Evolutionary conservation across 352 stramenopile species (phyloP), one percentile per base, ranked within the genome.

Genomic region (Phytophthora pluvialis): DNA sequence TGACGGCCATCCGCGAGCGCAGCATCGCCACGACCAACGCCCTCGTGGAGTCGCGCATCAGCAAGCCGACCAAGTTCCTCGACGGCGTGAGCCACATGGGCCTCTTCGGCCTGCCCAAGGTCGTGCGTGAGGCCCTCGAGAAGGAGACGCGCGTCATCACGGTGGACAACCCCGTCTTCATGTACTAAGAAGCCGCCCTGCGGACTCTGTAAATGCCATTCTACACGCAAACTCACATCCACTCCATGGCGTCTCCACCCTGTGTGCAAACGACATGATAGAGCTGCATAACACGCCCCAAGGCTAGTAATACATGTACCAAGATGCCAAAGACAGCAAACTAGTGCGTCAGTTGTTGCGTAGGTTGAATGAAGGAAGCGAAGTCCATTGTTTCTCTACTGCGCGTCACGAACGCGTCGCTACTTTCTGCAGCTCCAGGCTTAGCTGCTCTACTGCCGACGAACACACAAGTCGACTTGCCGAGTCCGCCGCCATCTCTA

Each of bases 161-260:
- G 25, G 83, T 97, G 43, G 94, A 95, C 53, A 98, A 98, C 82
- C 96, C 96, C 42, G 85, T 99, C 48, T 99, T 98, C 80, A 98
- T 99, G 94, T 98, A 89, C 77, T 98, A 89, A 94, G 42, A 73
- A 66, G 52, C 47, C 36, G 48, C 26, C 12, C 47, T 36, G 65
- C 53, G 51, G 65, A 72, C 64, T 59, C 40, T 74, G 60, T 64
- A 63, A 69, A 70, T 65, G 60, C 59, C 60, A 69, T 59, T 65
- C 38, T 60, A 69, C 64, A 67, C 48, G 52, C 51, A 59, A 62
- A 58, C 52, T 50, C 47, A n/a, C 52, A 73, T 42, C 36, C 50
- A 33, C 8, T 49, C 26, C 28, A 39, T 42, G 15, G 18, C 39
- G 42, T 67, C 46, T 60, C 55, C 60, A 63, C 49, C 39, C 25